Percentiles rank a stretch among this genome's conserved stretches.
Evolutionary conservation across 148 eudicot species (phyloP).

Genomic region (Rhododendron ovatum): DNA sequence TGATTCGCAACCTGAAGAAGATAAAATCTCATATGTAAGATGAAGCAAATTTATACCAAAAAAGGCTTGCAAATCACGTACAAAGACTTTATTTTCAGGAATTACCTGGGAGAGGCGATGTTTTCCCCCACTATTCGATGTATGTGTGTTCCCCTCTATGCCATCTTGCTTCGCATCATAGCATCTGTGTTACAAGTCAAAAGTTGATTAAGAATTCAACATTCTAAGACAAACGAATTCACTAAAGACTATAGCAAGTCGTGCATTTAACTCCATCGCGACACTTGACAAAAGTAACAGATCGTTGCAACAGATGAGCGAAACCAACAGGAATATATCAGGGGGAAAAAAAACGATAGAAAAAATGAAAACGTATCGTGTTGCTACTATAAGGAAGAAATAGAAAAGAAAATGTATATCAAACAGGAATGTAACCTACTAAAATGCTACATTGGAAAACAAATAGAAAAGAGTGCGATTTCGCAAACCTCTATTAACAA

Average conservation of each 20-base stretch:
- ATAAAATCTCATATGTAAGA: not conserved
- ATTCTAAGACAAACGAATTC: not conserved
- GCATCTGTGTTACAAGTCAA: constrained; percentile 44
- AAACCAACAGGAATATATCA: not conserved
- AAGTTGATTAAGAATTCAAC: not conserved
- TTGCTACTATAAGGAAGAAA: not conserved
- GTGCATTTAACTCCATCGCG: not conserved
- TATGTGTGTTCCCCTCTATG: constrained; percentile 35
- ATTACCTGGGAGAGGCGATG: constrained; percentile 60
- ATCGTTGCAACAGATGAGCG: not conserved
- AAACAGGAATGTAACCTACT: not conserved
- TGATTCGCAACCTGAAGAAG: constrained; percentile 45
- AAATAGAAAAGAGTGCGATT: not conserved
- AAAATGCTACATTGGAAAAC: not conserved
- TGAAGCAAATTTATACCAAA: not conserved
- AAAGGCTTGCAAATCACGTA: not conserved
- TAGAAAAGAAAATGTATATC: not conserved
- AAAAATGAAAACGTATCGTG: not conserved
- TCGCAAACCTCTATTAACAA: not conserved
- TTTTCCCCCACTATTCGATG: constrained; percentile 45
- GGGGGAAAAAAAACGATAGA: not conserved
- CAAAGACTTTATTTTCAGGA: not conserved
- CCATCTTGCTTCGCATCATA: constrained; percentile 24
- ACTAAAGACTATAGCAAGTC: not conserved
- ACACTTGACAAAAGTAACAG: not conserved